These are phyloP conservation scores for Aspergillus coremiiformis DNA, from an alignment of 495 filamentous ascomycete species.

Conservation along the genomic window DNA sequence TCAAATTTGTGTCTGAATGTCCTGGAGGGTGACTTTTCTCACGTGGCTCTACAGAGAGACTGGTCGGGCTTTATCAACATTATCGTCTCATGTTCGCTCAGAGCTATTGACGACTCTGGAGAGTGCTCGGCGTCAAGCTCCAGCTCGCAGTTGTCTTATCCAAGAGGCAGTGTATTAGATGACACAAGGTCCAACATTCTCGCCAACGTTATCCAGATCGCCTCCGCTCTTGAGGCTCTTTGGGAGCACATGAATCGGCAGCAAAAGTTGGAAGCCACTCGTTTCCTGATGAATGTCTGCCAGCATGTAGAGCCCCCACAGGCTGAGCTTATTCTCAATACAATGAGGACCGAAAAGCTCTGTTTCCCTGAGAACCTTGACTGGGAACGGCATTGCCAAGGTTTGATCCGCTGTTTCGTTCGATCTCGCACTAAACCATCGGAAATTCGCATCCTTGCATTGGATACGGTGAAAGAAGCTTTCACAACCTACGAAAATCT, in stretches of 20 bases:
- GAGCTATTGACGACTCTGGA: slow-evolving; percentile 35
- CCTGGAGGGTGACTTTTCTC: slow-evolving; percentile 32
- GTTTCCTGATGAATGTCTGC: slow-evolving; percentile 33
- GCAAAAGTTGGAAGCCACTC: slow-evolving; percentile 31
- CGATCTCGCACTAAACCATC: slow-evolving; percentile 54
- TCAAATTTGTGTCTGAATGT: slow-evolving; percentile 41
- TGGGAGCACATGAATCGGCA: slow-evolving; percentile 37
- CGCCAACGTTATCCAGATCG: slow-evolving; percentile 32
- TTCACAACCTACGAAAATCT: slow-evolving; percentile 46
- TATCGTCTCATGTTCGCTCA: slow-evolving; percentile 62
- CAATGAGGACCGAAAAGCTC: slow-evolving; percentile 38
- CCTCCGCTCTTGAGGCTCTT: slow-evolving; percentile 31
- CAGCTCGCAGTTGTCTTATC: slow-evolving; percentile 17
- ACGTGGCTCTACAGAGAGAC: slow-evolving; percentile 26
- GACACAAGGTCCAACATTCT: slow-evolving; percentile 35
- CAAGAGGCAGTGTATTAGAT: slow-evolving; percentile 22
- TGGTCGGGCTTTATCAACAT: slow-evolving; percentile 30
- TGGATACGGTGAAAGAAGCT: slow-evolving; percentile 60
- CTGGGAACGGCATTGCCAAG: slow-evolving; percentile 58
- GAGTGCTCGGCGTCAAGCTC: slow-evolving; percentile 10
- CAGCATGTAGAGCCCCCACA: slow-evolving; percentile 38
- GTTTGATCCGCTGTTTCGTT: slow-evolving; percentile 60
- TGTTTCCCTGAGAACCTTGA: slow-evolving; percentile 62
- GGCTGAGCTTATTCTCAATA: slow-evolving; percentile 36
- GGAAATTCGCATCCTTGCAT: slow-evolving; percentile 58